phyloP scores from a whole-genome alignment of 2,329 filamentous ascomycete species.

The Nigrospora oryzae region DNA sequence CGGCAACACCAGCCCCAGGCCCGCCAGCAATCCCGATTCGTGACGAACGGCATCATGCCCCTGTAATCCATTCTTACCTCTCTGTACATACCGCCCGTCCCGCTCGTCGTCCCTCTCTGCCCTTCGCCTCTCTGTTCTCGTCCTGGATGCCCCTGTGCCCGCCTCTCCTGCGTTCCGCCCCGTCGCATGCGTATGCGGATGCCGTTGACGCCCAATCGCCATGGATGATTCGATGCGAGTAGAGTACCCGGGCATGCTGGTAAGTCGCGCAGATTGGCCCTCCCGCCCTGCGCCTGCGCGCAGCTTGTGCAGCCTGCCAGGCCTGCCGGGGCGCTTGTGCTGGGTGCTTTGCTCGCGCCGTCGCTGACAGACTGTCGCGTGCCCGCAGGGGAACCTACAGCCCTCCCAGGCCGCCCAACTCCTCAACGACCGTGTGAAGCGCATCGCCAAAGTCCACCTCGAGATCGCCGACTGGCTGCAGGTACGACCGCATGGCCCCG shows the following conservation, averaged over 20 bases:
- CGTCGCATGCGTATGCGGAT: not conserved
- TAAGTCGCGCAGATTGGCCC: slow-evolving; percentile 38
- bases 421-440: slow-evolving; percentile 78
- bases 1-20: no score
- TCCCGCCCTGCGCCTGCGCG: not conserved
- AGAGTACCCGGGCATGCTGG: slow-evolving; percentile 93
- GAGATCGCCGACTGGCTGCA: slow-evolving; percentile 96
- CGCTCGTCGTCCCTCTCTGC: no score
- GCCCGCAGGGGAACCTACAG: slow-evolving; percentile 62
- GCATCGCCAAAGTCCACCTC: slow-evolving; percentile 76
- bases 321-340: not conserved
- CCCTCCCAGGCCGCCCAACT: slow-evolving; percentile 74
- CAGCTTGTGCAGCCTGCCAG: not conserved
- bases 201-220: slow-evolving; percentile 8
- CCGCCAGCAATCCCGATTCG: no score
- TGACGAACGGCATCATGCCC: no score
- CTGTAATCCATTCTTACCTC: no score
- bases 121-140: not conserved
- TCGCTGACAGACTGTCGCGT: not conserved
- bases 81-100: no score
- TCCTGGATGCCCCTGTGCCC: not conserved
- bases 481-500: slow-evolving; percentile 43
- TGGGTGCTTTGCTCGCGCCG: not conserved
- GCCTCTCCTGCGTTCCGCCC: not conserved
- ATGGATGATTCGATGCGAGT: slow-evolving; percentile 75